phyloP scores from a whole-genome alignment of 768 basidiomycete species.

The Russula vinacea region DNA sequence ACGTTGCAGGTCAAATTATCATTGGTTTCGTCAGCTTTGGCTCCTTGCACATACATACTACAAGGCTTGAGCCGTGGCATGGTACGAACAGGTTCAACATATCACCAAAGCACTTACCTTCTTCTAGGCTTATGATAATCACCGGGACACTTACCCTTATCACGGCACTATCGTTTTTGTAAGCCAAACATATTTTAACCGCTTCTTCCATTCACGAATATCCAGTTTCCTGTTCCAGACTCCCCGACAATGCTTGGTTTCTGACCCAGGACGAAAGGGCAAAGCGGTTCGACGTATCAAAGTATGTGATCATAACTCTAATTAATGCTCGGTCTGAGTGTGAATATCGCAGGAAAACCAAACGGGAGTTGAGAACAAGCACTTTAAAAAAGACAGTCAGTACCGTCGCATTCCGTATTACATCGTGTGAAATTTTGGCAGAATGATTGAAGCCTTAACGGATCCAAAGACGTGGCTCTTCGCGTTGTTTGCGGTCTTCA shows the following conservation, averaged over 20 bases:
- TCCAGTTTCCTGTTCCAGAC: constrained; percentile 63
- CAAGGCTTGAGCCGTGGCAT: constrained; percentile 68
- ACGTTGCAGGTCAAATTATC: constrained; percentile 58
- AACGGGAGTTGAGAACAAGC: constrained; percentile 79
- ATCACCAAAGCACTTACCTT: constrained; percentile 3
- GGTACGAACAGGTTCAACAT: constrained; percentile 40
- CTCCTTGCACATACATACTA: constrained; percentile 55
- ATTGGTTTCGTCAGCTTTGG: constrained; percentile 71
- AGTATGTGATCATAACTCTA: constrained; percentile 36
- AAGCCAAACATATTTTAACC: constrained; percentile 12
- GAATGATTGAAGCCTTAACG: constrained; percentile 56
- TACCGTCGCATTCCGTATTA: too few relatives aligned
- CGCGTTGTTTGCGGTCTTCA: constrained; percentile 58
- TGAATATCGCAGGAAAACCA: constrained; percentile 53
- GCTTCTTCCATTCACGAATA: not conserved
- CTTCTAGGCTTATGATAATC: constrained; percentile 63
- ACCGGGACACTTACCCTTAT: constrained; percentile 58
- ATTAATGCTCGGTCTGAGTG: not conserved
- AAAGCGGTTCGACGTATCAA: constrained; percentile 63
- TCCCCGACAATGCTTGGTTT: constrained; percentile 77
- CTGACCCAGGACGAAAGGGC: constrained; percentile 60
- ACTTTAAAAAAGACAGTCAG: constrained; percentile 75
- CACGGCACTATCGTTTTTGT: constrained; percentile 56
- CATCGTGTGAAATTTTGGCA: too few relatives aligned
- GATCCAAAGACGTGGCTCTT: constrained; percentile 79